These are phyloP conservation scores for Russula sp. DNA, from an alignment of 768 basidiomycete genomes.

Conservation along the genomic window DNA sequence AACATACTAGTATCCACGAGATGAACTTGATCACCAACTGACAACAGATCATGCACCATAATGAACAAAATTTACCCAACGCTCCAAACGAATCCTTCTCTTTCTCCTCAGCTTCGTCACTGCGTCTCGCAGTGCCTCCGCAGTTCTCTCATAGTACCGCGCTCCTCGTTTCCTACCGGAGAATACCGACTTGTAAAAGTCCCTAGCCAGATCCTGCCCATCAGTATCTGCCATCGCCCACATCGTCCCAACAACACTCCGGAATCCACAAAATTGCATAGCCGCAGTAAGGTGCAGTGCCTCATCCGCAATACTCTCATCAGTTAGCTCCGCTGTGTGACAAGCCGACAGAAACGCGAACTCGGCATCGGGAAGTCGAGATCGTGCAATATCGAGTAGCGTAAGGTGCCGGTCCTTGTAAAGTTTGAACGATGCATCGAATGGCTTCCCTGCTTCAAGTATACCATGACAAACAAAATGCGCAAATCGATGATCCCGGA, in stretches of 20 bases:
- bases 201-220: background rate
- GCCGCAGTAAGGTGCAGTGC: background rate
- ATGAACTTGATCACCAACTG: no score
- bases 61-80: background rate
- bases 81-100: background rate
- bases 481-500: background rate
- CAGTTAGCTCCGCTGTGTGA: background rate
- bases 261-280: background rate
- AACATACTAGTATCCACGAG: no score
- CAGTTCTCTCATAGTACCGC: background rate
- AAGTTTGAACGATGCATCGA: slow-evolving; percentile 5
- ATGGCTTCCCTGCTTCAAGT: background rate
- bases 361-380: background rate
- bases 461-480: background rate
- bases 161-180: background rate
- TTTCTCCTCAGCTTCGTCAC: background rate
- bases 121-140: background rate
- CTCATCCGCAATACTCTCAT: background rate
- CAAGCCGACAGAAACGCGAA: background rate
- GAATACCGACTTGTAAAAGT: background rate
- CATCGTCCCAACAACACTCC: background rate
- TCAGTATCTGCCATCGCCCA: background rate
- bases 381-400: background rate
- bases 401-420: background rate
- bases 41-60: background rate